Percentiles rank a stretch among this genome's conserved stretches.
Conservation (phyloP, 768 basidiomycete genomes). For the Mycena belliarum region DNA sequence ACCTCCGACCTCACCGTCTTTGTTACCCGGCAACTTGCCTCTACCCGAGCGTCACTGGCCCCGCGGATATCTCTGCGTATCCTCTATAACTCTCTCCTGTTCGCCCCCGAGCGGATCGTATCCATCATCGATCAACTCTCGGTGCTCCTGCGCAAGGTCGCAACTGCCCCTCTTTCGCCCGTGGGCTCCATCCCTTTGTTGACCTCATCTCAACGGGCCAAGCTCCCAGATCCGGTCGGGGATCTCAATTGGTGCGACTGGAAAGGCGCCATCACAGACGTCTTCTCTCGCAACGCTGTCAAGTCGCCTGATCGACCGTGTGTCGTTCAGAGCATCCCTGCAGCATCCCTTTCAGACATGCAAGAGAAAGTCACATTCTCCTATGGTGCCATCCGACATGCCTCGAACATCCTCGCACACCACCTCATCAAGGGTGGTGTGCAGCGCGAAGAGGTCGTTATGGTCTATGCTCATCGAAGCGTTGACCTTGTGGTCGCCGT, state of each 20-base stretch:
- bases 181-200: conserved; percentile 82
- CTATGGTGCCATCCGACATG: conserved; percentile 79
- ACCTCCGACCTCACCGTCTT: conserved; percentile 95
- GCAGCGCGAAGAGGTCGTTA: conserved; percentile 92
- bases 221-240: conserved; percentile 80
- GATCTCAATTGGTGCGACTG: conserved; percentile 97
- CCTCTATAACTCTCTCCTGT: conserved; percentile 93
- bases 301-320: conserved; percentile 81
- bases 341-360: conserved; percentile 35
- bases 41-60: conserved; percentile 68
- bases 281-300: conserved; percentile 88
- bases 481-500: conserved; percentile 97
- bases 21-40: conserved; percentile 70
- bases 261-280: conserved; percentile 95
- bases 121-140: conserved; percentile 86
- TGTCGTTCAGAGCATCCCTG: conserved; percentile 76
- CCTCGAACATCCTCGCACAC: conserved; percentile 89
- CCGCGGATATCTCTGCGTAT: conserved; percentile 79
- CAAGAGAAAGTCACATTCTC: conserved; percentile 67
- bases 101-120: conserved; percentile 75
- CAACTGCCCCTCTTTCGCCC: conserved; percentile 63
- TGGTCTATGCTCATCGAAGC: conserved; percentile 95
- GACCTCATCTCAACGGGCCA: conserved; percentile 65
- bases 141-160: conserved; percentile 69
- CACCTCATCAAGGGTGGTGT: conserved; percentile 85